Percentiles rank a stretch among this genome's conserved stretches.
phyloP scores from a whole-genome alignment of 768 basidiomycete species.

The Lactarius hatsudake region DNA sequence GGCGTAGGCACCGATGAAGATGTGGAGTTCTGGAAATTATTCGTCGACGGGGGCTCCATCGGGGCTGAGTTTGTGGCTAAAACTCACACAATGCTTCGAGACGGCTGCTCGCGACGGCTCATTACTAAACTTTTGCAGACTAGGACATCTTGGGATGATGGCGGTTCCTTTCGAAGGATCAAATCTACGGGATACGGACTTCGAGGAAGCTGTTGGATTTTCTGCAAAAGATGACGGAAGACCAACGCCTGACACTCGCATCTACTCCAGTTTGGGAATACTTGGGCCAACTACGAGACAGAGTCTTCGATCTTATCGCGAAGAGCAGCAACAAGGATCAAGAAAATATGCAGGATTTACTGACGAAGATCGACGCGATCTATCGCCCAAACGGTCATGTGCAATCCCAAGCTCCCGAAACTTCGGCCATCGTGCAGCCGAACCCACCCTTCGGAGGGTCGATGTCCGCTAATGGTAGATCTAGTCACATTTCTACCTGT shows the following conservation, averaged over 20 bases:
- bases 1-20: not conserved
- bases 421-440: not conserved
- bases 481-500: not conserved
- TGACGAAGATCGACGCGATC: not conserved
- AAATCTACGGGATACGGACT: not conserved
- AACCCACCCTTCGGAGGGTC: not conserved
- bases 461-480: not conserved
- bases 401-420: too few relatives aligned
- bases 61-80: not conserved
- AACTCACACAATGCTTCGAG: not conserved
- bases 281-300: not conserved
- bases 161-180: not conserved
- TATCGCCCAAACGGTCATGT: not conserved
- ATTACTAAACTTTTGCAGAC: conserved; percentile 14
- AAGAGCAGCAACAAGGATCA: not conserved
- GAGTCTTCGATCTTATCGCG: not conserved
- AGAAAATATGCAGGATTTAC: not conserved
- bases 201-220: conserved; percentile 2
- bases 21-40: not conserved
- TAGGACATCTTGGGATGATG: not conserved
- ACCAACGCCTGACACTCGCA: not conserved
- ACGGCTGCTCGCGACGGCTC: conserved; percentile 3
- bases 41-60: not conserved
- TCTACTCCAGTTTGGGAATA: conserved; percentile 8
- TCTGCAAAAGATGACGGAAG: not conserved